Evolutionary conservation across 2,329 filamentous ascomycete species (phyloP), one percentile per base, ranked within the genome.

Genomic region (Aspergillus alliaceus): DNA sequence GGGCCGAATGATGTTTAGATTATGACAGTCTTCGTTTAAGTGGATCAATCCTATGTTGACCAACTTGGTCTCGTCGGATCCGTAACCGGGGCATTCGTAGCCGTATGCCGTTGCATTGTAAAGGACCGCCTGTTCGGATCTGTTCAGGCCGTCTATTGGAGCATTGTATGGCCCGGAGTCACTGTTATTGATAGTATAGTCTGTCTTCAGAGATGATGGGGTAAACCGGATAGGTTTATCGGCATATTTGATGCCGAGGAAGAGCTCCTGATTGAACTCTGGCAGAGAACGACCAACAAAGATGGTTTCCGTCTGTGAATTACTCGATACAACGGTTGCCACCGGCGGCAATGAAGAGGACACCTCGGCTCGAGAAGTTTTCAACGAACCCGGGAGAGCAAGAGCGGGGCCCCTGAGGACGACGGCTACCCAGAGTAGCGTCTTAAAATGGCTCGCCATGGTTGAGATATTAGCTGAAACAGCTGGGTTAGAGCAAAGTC

Each of bases 101-200:
- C 68, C 68, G 49, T 71, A 71, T n/a, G 64, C 47, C 1, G 67
- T 69, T 1, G 67, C 68, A 52, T 71, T 69, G 57, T 71, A 71
- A 14, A 63, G 58, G 4, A 65, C 51, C 5, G 51, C 39, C 6
- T 40, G 20, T 2, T 34, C 31, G 1, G 56, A 18, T 35, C 4
- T 56, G 24, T 8, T 39, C 24, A 9, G 53, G 6, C 9, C 32
- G 42, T 29, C 18, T 20, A 1, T 1, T 0, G 44, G 31, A 18
- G 44, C 25, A 15, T 5, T 47, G n/a, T 59, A 60, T 11, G 37
- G 7, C 3, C 63, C 63, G 0, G 60, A 63, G 27, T 69, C 46
- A 40, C 66, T 69, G 40, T 69, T 66, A 7, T 59, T 58, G 0
- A 63, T 54, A 20, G 53, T 35, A 34, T 70, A 71, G 14, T 8